Base-by-base conservation (phyloP, 768 basidiomycete genomes). In the Tremella mesenterica region DNA sequence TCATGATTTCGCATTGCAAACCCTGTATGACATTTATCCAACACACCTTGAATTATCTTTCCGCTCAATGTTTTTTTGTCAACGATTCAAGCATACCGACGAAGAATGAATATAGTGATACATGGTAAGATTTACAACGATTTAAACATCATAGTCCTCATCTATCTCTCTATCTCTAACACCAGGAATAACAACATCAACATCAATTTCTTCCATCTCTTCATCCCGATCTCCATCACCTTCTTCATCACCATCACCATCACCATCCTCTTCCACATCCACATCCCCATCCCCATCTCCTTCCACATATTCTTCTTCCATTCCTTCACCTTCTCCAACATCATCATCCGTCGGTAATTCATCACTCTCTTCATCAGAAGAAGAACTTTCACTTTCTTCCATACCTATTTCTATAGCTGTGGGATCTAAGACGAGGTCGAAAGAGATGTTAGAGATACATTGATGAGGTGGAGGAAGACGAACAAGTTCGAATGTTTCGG, bases 401-500 rank as follows among this genome's bases (percentile, higher is more conserved):
- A 53, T 46, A n/a, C 50, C 54, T 6, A 36, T 33, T 23, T 44
- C 57, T 5, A 50, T 20, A 18, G 33, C 46, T 20, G 54, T 36
- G 0, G 61, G 31, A 6, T 73, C 64, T 3, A 74, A 74, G 1
- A 74, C 65, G 48, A 76, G 55, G 33, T 73, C 65, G 58, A 76
- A 77, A 47, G 75, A 75, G 16, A 75, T 71, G 23, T 73, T 69
- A 1, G 75, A 73, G 23, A 77, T 66, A 8, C 75, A 64, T 31
- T 76, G 71, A 29, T 69, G 56, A 0, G 69, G 60, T 0, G 73
- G 74, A 0, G 76, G 76, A 3, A 77, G 64, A 2, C 74, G 67
- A 48, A 77, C 61, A 12, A 68, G 49, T 18, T 74, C 73, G 61
- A 75, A 76, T 7, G 74, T 66, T 62, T 76, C 76, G 12, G 71